Conservation (phyloP, 1,284 basidiomycete species). For the Chalciporus sp. region DNA sequence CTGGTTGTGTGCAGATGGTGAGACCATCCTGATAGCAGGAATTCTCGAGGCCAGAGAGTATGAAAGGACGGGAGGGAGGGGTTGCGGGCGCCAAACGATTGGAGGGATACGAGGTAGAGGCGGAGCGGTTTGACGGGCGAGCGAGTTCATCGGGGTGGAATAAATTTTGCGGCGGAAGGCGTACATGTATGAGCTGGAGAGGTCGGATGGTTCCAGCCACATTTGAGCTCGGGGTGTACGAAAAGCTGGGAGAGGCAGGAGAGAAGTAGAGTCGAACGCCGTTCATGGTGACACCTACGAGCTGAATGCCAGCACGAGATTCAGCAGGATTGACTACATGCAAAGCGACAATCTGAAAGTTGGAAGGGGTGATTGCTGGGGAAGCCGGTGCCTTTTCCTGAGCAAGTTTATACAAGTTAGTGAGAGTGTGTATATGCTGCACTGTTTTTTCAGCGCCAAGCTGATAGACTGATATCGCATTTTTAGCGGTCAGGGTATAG, state of each 20-base stretch:
- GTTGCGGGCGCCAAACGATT: slow-evolving; percentile 44
- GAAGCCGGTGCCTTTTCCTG: slow-evolving; percentile 78
- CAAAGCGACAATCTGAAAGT: slow-evolving; percentile 64
- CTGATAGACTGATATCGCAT: slow-evolving; percentile 70
- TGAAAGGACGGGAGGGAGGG: slow-evolving; percentile 53
- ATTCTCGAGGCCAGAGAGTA: slow-evolving; percentile 56
- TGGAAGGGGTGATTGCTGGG: slow-evolving; percentile 66
- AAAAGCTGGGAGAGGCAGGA: slow-evolving; percentile 46
- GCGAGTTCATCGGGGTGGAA: slow-evolving; percentile 74
- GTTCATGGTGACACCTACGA: slow-evolving; percentile 80
- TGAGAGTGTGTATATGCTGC: slow-evolving; percentile 67
- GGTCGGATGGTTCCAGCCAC: slow-evolving; percentile 43
- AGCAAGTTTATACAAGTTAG: slow-evolving; percentile 68
- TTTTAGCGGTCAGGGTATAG: slow-evolving; percentile 74
- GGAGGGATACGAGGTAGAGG: slow-evolving; percentile 45
- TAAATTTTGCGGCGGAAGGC: slow-evolving; percentile 75
- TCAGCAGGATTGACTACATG: slow-evolving; percentile 66
- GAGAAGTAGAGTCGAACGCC: slow-evolving; percentile 83
- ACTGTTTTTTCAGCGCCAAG: slow-evolving; percentile 62
- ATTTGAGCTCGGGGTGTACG: slow-evolving; percentile 31
- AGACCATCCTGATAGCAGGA: slow-evolving; percentile 68
- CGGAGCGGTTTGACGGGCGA: slow-evolving; percentile 46
- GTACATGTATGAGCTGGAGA: slow-evolving; percentile 73
- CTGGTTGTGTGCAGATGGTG: slow-evolving; percentile 66
- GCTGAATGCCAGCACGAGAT: slow-evolving; percentile 66